Evolutionary conservation across 352 stramenopile species (phyloP).

Genomic region (Phytophthora constricta): DNA sequence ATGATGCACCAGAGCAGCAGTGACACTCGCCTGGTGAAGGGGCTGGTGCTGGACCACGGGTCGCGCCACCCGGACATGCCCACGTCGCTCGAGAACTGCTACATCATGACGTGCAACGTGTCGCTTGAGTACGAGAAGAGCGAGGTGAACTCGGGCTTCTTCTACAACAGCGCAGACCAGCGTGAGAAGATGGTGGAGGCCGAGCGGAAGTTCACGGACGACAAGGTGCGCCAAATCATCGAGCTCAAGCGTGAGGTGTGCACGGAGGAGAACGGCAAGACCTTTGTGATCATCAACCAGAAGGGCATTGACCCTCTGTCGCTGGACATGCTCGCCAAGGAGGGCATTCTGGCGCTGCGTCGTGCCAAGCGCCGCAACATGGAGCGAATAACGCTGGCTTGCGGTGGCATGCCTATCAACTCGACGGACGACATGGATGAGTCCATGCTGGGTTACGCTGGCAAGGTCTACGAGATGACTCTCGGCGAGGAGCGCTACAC

Average conservation of each 20-base stretch:
- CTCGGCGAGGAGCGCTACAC: slow-evolving; percentile 99
- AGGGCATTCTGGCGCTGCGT: slow-evolving; percentile 98
- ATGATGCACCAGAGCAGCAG: slow-evolving; percentile 97
- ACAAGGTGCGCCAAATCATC: slow-evolving; percentile 97
- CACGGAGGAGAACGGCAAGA: slow-evolving; percentile 95
- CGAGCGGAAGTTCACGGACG: slow-evolving; percentile 95
- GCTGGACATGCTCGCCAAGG: slow-evolving; percentile 99
- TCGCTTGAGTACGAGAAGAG: slow-evolving; percentile 99
- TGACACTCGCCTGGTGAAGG: slow-evolving; percentile 95
- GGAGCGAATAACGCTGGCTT: slow-evolving; percentile 99
- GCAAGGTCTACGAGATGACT: slow-evolving; percentile 98
- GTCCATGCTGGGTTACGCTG: slow-evolving; percentile 96
- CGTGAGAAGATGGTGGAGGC: slow-evolving; percentile 97
- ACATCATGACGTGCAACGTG: slow-evolving; percentile 99
- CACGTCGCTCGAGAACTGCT: slow-evolving; percentile 95
- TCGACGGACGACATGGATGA: slow-evolving; percentile 97
- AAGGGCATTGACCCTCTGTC: slow-evolving; percentile 99
- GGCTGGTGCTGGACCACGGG: slow-evolving; percentile 98
- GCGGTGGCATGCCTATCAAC: slow-evolving; percentile 98
- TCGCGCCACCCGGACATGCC: slow-evolving; percentile 99
- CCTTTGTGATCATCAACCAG: slow-evolving; percentile 99
- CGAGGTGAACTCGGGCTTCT: slow-evolving; percentile 98
- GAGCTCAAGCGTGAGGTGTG: slow-evolving; percentile 99
- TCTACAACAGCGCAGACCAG: slow-evolving; percentile 99
- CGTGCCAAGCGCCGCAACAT: slow-evolving; percentile 99